Evolutionary conservation across 2,329 filamentous ascomycete species (phyloP).

Genomic region (Tolypocladium paradoxum): DNA sequence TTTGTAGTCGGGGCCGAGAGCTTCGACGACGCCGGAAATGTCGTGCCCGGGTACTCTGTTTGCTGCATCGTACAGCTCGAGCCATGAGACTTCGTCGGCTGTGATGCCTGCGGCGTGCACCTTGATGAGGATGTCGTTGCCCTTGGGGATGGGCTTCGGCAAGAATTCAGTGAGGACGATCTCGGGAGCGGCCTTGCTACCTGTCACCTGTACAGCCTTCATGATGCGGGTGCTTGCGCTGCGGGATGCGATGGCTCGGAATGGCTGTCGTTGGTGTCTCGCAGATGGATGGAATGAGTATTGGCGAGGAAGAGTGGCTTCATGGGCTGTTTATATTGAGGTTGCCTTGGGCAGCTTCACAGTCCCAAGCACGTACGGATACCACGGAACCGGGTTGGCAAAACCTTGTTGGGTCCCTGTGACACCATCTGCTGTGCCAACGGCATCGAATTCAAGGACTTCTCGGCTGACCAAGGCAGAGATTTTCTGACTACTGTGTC

Average conservation of each 20-base stretch:
- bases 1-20: constrained; percentile 12
- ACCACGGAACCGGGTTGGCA: no score
- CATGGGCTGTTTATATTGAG: no score
- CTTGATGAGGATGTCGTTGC: constrained; percentile 15
- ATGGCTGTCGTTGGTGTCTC: background rate
- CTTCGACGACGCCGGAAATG: constrained; percentile 19
- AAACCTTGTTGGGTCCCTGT: no score
- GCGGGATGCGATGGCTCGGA: background rate
- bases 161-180: constrained; percentile 8
- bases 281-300: background rate
- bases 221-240: constrained; percentile 8
- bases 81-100: constrained; percentile 22
- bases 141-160: constrained; percentile 7
- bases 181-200: constrained; percentile 8
- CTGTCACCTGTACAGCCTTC: constrained; percentile 22
- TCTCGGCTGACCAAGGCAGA: background rate
- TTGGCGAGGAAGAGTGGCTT: background rate
- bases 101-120: constrained; percentile 23
- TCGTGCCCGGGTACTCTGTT: constrained; percentile 23
- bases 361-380: no score
- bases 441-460: background rate
- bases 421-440: background rate
- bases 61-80: constrained; percentile 17
- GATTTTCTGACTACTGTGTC: no score
- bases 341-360: no score